These are phyloP conservation scores for Candida tetrigidarum DNA, from an alignment of 1,139 yeast genomes.

Conservation along the genomic window DNA sequence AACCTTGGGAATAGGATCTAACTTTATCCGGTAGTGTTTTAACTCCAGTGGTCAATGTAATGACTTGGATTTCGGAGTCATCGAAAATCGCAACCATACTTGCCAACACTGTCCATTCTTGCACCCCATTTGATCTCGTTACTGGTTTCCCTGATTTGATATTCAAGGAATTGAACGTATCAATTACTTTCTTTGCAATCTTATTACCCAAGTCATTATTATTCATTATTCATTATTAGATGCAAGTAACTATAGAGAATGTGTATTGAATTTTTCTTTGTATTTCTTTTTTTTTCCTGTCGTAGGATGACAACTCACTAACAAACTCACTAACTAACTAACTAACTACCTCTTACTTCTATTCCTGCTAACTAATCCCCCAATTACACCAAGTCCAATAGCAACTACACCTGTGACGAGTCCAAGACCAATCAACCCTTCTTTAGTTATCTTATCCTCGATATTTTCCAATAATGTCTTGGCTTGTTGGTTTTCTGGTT, in stretches of 20 bases:
- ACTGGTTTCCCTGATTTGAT: constrained; percentile 58
- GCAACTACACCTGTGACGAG: constrained; percentile 86
- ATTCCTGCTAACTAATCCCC: constrained; percentile 55
- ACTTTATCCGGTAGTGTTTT: constrained; percentile 67
- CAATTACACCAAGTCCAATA: constrained; percentile 72
- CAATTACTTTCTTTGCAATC: constrained; percentile 22
- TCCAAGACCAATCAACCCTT: constrained; percentile 88
- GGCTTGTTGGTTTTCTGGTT: constrained; percentile 86
- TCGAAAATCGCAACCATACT: constrained; percentile 59
- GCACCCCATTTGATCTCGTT: constrained; percentile 59
- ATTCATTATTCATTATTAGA: not conserved
- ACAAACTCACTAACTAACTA: too few relatives aligned
- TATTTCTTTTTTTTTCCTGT: not conserved
- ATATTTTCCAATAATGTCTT: constrained; percentile 70
- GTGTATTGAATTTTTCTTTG: not conserved
- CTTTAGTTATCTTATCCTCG: constrained; percentile 83
- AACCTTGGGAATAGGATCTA: constrained; percentile 53
- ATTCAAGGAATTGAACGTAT: constrained; percentile 22
- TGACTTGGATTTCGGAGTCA: constrained; percentile 29
- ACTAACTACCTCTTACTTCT: constrained; percentile 17
- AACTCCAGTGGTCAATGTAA: constrained; percentile 79
- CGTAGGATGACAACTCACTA: too few relatives aligned
- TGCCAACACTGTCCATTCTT: constrained; percentile 87
- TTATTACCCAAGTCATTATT: constrained; percentile 18
- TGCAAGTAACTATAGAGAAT: not conserved